These are phyloP conservation scores for Penicillium salamii DNA, from an alignment of 495 filamentous ascomycete genomes.

Conservation along the genomic window DNA sequence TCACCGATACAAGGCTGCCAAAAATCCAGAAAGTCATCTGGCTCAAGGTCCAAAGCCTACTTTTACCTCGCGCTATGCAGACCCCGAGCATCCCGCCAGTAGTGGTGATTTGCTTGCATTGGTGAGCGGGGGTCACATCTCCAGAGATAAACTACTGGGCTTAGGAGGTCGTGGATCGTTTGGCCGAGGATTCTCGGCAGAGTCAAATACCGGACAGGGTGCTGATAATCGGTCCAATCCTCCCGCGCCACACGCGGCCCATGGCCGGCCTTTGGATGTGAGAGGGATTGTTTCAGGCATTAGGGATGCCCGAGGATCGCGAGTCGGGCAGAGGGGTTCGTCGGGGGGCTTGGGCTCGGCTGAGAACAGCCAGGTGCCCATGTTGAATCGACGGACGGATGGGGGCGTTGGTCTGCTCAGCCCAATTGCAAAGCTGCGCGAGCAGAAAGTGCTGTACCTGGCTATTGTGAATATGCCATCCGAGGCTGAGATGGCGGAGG, in stretches of 20 bases:
- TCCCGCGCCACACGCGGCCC: constrained; percentile 9
- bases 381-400: background rate
- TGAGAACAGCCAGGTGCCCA: background rate
- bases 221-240: constrained; percentile 5
- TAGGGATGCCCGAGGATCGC: constrained; percentile 1
- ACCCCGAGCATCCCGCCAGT: constrained; percentile 52
- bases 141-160: constrained; percentile 4
- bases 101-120: constrained; percentile 33
- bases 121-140: constrained; percentile 42
- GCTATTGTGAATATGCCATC: constrained; percentile 52
- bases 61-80: constrained; percentile 51
- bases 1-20: background rate
- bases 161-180: too few relatives aligned
- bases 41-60: constrained; percentile 21
- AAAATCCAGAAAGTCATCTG: constrained; percentile 32
- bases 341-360: background rate
- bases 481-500: constrained; percentile 39
- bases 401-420: background rate
- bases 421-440: constrained; percentile 11
- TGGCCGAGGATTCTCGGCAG: too few relatives aligned
- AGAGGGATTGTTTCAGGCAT: constrained; percentile 4
- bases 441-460: constrained; percentile 48
- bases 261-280: constrained; percentile 4
- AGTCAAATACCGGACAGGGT: background rate
- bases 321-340: background rate